phyloP scores from a whole-genome alignment of 805 yeast genomes.

The Candida boleticola region DNA sequence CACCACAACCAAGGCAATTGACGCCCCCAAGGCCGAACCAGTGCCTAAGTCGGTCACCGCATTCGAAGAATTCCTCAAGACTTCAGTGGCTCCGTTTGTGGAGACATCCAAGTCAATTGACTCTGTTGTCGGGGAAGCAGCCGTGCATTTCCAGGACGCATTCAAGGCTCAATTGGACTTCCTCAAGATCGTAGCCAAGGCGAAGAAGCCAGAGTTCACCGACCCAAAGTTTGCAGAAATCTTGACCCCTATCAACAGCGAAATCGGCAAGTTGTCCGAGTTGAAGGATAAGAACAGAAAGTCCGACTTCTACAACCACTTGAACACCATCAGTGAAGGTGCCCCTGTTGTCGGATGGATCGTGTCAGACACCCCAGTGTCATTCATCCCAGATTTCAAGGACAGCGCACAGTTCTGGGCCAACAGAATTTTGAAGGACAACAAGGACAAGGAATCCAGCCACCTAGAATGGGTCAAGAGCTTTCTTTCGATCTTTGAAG shows the following conservation, averaged over 20 bases:
- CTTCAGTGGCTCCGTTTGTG: conserved; percentile 59
- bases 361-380: conserved; percentile 69
- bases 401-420: conserved; percentile 95
- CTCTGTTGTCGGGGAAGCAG: conserved; percentile 56
- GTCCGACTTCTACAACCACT: conserved; percentile 62
- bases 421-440: conserved; percentile 83
- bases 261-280: conserved; percentile 54
- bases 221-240: conserved; percentile 54
- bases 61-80: conserved; percentile 54
- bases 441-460: conserved; percentile 63
- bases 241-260: conserved; percentile 66
- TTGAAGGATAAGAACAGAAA: conserved; percentile 75
- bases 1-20: conserved; percentile 7
- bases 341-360: conserved; percentile 92
- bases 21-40: conserved; percentile 12
- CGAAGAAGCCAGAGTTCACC: conserved; percentile 63
- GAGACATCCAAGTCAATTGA: conserved; percentile 52
- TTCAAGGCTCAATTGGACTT: conserved; percentile 60
- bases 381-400: conserved; percentile 75
- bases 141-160: conserved; percentile 47
- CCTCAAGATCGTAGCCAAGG: conserved; percentile 53
- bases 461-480: conserved; percentile 81
- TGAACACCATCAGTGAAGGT: conserved; percentile 86
- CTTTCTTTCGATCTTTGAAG: conserved; percentile 63
- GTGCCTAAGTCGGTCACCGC: conserved; percentile 45